Evolutionary conservation across 202 grass and related monocot genomes (phyloP), one percentile per base, ranked within the genome.

Genomic region (Zizania palustris): DNA sequence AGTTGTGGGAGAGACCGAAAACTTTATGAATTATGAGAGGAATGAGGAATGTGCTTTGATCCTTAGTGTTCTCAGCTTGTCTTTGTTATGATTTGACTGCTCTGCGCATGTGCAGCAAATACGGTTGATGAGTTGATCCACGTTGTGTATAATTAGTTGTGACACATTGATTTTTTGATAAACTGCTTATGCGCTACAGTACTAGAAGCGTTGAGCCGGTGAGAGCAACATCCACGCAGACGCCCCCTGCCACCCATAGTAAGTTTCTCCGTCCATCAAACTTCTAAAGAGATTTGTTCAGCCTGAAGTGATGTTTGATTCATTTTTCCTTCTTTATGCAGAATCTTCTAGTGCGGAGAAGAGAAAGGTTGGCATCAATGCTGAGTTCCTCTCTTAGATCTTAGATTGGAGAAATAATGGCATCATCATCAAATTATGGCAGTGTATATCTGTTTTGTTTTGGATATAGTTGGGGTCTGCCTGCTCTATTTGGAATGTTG

Each of bases 321-420:
- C 3, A n/a, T 7, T 81, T 63, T 57, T 22, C 0, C 1, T 48
- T 67, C 11, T 71, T 56, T 67, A 14, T 67, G 4, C 83, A 97
- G 93, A 86, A 66, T 89, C 67, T 37, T 83, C 90, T 9, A 81
- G 58, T 1, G 74, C 83, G 4, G 67, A 77, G 11, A 93, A 87
- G 74, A 85, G 78, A 60, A 97, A 89, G 67, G 45, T 97, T 0
- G 93, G 90, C 64, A 97, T 97, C 46, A 97, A 97, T 35, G 93
- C 88, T 93, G 76, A 87, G 91, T 78, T 46, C 20, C 63, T 73
- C 18, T 3, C 4, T 16, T 66, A 61, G 33, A 63, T 3, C 4
- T 16, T 66, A 61, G 33, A 63, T 69, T 16, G n/a, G 14, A 18
- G 73, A 67, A 60, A 14, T 10, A 57, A 44, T 7, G 9, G 2